Percentiles rank a stretch among this genome's conserved stretches.
Conservation (phyloP, 192 early-diverging fungal species). For the Rhizoclosmatium sp. region DNA sequence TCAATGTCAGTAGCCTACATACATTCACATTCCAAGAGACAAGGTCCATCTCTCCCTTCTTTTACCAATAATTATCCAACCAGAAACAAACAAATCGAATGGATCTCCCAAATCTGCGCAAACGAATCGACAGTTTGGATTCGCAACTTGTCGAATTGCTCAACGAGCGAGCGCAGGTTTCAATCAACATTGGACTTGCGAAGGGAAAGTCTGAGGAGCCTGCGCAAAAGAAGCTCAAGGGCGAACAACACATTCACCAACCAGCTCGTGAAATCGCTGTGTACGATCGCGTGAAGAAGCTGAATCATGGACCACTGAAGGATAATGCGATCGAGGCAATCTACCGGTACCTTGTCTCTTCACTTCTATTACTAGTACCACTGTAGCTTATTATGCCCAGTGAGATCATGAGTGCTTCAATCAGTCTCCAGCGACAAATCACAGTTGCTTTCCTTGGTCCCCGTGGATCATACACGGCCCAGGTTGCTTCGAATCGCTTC, state of each 20-base stretch:
- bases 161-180: slow-evolving; percentile 83
- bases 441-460: slow-evolving; percentile 92
- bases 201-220: slow-evolving; percentile 13
- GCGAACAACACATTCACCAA: slow-evolving; percentile 56
- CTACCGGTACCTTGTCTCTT: slow-evolving; percentile 48
- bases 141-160: slow-evolving; percentile 75
- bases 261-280: slow-evolving; percentile 81
- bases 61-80: not conserved
- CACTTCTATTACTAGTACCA: not conserved
- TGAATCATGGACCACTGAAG: slow-evolving; percentile 83
- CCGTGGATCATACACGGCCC: slow-evolving; percentile 87
- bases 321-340: slow-evolving; percentile 73
- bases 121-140: slow-evolving; percentile 75
- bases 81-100: slow-evolving; percentile 11
- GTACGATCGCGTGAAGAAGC: slow-evolving; percentile 71
- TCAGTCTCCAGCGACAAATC: slow-evolving; percentile 80
- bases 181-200: slow-evolving; percentile 78
- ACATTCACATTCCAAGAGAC: slow-evolving; percentile 60
- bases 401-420: slow-evolving; percentile 90
- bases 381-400: not conserved
- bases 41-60: slow-evolving; percentile 40
- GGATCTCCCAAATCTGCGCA: slow-evolving; percentile 36
- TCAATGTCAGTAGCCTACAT: slow-evolving; percentile 44
- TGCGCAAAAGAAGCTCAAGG: not conserved
- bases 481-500: slow-evolving; percentile 82